A percentile compares a stretch with the other conserved stretches of the same genome.
Evolutionary conservation across 2,329 filamentous ascomycete genomes (phyloP).

Genomic region (Cryphonectria carpinicola): DNA sequence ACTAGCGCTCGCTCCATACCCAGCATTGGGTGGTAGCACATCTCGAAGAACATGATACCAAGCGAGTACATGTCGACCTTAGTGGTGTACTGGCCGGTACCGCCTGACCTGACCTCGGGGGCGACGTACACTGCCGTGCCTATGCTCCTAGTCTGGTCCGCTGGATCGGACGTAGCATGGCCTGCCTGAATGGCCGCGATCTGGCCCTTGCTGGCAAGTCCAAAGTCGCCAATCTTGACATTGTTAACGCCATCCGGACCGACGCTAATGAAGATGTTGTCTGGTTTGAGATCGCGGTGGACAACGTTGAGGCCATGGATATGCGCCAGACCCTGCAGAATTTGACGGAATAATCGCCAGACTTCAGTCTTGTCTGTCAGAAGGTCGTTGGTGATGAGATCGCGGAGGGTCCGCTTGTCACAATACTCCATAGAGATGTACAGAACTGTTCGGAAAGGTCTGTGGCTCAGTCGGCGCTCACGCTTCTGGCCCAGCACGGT

Average conservation of each 20-base stretch:
- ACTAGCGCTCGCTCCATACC: constrained; percentile 68
- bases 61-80: constrained; percentile 99
- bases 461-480: constrained; percentile 43
- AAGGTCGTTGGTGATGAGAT: constrained; percentile 79
- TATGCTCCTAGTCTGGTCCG: constrained; percentile 72
- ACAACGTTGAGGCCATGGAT: constrained; percentile 92
- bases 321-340: constrained; percentile 86
- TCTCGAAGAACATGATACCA: constrained; percentile 97
- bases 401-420: constrained; percentile 87
- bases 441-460: constrained; percentile 71
- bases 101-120: constrained; percentile 81
- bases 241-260: constrained; percentile 77
- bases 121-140: constrained; percentile 90
- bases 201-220: constrained; percentile 87
- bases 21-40: constrained; percentile 73
- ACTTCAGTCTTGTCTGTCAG: constrained; percentile 75
- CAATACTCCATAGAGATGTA: constrained; percentile 99
- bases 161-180: constrained; percentile 48
- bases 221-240: constrained; percentile 96
- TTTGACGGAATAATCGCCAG: constrained; percentile 90
- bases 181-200: constrained; percentile 63
- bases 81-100: constrained; percentile 78
- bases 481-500: constrained; percentile 32
- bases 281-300: constrained; percentile 93
- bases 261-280: constrained; percentile 87